Percentiles rank a stretch among this genome's conserved stretches.
Evolutionary conservation across 257 asterid species (phyloP).

Genomic region (Fraxinus americana): DNA sequence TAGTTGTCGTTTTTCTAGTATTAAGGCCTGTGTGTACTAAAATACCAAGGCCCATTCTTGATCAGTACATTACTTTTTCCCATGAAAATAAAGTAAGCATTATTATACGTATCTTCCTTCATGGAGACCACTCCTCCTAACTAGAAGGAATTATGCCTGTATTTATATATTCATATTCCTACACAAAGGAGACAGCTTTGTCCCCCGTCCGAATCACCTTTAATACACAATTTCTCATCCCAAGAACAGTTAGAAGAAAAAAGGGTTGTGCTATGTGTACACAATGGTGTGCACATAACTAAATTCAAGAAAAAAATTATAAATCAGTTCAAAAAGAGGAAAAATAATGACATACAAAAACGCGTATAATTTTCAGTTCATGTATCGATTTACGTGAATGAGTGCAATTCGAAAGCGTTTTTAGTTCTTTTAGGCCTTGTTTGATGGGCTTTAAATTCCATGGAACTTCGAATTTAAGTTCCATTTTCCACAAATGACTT

Average conservation of each 20-base stretch:
- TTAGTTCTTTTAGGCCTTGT: too few species aligned
- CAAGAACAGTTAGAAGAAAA: constrained; percentile 14
- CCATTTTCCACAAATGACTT: too few species aligned
- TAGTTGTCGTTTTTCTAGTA: background rate
- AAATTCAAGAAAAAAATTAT: too few species aligned
- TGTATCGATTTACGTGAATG: too few species aligned
- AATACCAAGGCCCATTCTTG: constrained; percentile 40
- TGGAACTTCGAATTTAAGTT: too few species aligned
- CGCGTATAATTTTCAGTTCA: too few species aligned
- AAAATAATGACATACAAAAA: too few species aligned
- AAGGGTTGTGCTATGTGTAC: too few species aligned
- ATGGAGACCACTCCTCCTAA: constrained; percentile 46
- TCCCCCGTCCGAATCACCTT: constrained; percentile 42
- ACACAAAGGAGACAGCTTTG: constrained; percentile 60
- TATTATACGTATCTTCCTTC: constrained; percentile 18
- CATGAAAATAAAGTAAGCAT: background rate
- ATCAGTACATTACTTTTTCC: constrained; percentile 13
- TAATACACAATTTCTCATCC: constrained; percentile 33
- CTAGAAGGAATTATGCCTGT: constrained; percentile 38
- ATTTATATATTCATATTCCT: constrained; percentile 51
- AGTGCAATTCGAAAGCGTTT: too few species aligned
- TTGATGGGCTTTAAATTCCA: too few species aligned
- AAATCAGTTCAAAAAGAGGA: too few species aligned
- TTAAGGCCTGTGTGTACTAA: constrained; percentile 11
- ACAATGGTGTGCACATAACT: too few species aligned